A percentile compares a stretch with the other conserved stretches of the same genome.
phyloP scores from a whole-genome alignment of 228 moss, liverwort and hornwort species.

The Sphagnum magellanicum region DNA sequence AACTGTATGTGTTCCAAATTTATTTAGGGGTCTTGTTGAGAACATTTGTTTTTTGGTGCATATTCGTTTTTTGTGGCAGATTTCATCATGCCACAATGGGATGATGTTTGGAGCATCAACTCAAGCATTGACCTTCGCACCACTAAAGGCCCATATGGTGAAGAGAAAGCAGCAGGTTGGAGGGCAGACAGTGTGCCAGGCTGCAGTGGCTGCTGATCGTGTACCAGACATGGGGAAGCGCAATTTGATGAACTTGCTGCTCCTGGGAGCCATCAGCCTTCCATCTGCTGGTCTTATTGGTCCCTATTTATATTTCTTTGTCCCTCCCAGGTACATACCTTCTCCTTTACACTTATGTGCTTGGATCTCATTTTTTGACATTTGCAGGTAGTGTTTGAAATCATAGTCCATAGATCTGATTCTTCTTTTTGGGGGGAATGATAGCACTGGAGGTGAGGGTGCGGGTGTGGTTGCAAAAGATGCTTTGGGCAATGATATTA shows the following conservation, averaged over 20 bases:
- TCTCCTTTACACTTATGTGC: no score
- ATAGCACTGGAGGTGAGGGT: conserved; percentile 40
- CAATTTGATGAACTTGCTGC: conserved; percentile 71
- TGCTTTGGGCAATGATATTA: conserved; percentile 72
- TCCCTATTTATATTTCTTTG: conserved; percentile 64
- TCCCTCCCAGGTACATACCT: conserved; percentile 44
- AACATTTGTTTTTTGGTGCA: no score
- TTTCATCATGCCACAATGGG: conserved; percentile 51
- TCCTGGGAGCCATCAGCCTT: conserved; percentile 54
- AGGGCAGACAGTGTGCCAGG: conserved; percentile 22
- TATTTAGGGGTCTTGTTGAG: no score
- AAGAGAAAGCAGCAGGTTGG: conserved; percentile 9
- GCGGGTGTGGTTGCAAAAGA: conserved; percentile 71
- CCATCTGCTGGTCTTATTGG: conserved; percentile 47
- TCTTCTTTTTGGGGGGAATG: no score
- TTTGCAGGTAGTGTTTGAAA: no score
- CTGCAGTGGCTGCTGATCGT: conserved; percentile 42
- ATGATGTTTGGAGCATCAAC: conserved; percentile 17
- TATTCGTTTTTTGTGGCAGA: background rate
- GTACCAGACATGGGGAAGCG: conserved; percentile 90
- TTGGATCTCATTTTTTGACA: no score
- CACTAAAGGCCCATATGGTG: conserved; percentile 12
- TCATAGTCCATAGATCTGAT: no score
- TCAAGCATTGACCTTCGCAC: conserved; percentile 22
- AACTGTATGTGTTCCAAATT: no score